phyloP scores from a whole-genome alignment of 306 rosid genomes.

The Prosopis cineraria region DNA sequence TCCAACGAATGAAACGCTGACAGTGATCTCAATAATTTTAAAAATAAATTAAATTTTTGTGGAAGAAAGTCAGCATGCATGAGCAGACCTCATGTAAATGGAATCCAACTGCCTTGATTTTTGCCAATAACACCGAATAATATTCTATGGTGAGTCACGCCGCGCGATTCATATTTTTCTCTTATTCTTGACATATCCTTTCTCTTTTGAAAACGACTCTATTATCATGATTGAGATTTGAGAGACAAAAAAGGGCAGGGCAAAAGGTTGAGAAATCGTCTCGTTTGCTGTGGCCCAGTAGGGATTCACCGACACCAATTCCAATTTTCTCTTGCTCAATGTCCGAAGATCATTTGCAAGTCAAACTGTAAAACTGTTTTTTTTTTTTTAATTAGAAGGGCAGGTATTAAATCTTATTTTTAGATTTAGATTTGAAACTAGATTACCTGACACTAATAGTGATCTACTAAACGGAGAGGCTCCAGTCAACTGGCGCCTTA shows the following conservation, averaged over 20 bases:
- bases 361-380: not conserved
- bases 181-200: not conserved
- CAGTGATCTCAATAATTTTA: not conserved
- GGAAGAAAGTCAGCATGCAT: not conserved
- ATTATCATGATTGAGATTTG: conserved; percentile 43
- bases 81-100: conserved; percentile 13
- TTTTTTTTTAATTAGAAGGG: too few relatives aligned
- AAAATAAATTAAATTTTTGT: not conserved
- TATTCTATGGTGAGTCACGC: conserved; percentile 38
- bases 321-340: not conserved
- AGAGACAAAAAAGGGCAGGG: conserved; percentile 16
- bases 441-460: not conserved
- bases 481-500: not conserved
- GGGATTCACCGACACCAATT: conserved; percentile 28
- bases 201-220: conserved; percentile 32
- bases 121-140: not conserved
- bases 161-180: not conserved
- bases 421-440: not conserved
- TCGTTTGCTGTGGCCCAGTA: conserved; percentile 5
- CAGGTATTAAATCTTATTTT: too few relatives aligned
- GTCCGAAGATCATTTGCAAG: not conserved
- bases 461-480: too few relatives aligned
- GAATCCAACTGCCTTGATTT: not conserved
- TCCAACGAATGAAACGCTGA: not conserved
- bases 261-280: conserved; percentile 20